Evolutionary conservation across 371 early-diverging fungal species (phyloP), one percentile per base, ranked within the genome.

Genomic region (Syncephalastrum racemosum): DNA sequence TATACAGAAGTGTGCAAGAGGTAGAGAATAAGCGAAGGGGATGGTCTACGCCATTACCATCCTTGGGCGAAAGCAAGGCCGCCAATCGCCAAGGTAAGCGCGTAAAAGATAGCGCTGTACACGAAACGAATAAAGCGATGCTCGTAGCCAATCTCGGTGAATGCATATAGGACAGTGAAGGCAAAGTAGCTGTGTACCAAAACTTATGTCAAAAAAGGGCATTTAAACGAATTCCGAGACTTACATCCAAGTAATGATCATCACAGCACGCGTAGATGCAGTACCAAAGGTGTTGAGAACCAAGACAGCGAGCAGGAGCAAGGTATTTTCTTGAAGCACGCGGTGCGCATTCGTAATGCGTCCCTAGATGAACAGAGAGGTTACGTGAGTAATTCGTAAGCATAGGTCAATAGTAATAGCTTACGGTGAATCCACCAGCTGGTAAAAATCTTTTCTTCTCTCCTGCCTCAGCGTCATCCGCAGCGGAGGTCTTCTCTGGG

Each of bases 201-300:
- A 3, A 44, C 25, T 36, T 31, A 12, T 31, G 36, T 31, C 36
- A 31, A 10, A 2, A 31, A 2, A 10, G 2, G 7, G 18, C 14
- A 24, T 50, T 15, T 15, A 2, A 25, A 39, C 19, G n/a, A n/a
- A 6, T 31, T 36, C 10, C 19, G 24, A 19, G 10, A 58, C 62
- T 62, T 62, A 64, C 69, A 79, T 58, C 79, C 79, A 79, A 41
- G 75, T 56, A 23, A 79, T 44, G 40, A 79, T 71, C 75, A 75
- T 71, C 1, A 75, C 79, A 18, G 70, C 75, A 54, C 64, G 64
- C 27, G 67, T 71, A 42, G 73, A 73, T 19, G 60, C 75, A 60
- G 63, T 67, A 50, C 67, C 79, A 66, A 79, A 67, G 18, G 73
- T 73, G 46, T 79, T 79, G 41, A 79, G 27, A 18, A 67, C 62